Evolutionary conservation across 495 filamentous ascomycete genomes (phyloP), one percentile per base, ranked within the genome.

Genomic region (Annulohypoxylon nitens): DNA sequence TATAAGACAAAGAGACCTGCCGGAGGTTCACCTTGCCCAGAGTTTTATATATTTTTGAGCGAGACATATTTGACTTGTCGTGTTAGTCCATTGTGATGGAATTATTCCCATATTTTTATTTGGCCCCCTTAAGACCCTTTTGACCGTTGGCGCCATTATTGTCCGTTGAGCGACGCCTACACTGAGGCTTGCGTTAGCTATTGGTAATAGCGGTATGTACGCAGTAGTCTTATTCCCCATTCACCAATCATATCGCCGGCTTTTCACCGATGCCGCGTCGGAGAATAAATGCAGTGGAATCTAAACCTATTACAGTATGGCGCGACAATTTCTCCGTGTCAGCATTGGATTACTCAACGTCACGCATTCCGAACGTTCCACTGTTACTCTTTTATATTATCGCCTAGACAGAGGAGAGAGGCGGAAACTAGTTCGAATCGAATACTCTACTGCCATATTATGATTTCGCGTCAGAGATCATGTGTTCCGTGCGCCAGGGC

Each of bases 401-500:
- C 7, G 57, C 37, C 57, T n/a, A 39, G 54, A 57, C 34, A 36
- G 30, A 2, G 36, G 8, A 12, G 36, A 43, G 12, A n/a, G 43
- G 43, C 54, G n/a, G 39, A 5, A 26, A n/a, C 30, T 39, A 39
- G 54, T 25, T n/a, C 3, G 18, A 39, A 39, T 39, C 4, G 34
- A 58, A 43, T 2, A 23, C 9, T 4, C 26, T 9, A 9, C 43
- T 0, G 20, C 9, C 0, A n/a, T 9, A 16, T 43, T 9, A 60
- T 60, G 57, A 26, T 26, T 11, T 60, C 57, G 37, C 57, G 57
- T 8, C 57, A 60, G 37, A 60, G 43, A 11, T 60, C 57, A 18
- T 60, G 57, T n/a, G 57, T 60, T 23, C 57, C 57, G 5, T 60
- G 57, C 39, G 57, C 57, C 18, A 60, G 20, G 26, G 57, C 57